These are phyloP conservation scores for Euptelea pleiosperma DNA, from an alignment of 164 flowering plant genomes.

Conservation along the genomic window DNA sequence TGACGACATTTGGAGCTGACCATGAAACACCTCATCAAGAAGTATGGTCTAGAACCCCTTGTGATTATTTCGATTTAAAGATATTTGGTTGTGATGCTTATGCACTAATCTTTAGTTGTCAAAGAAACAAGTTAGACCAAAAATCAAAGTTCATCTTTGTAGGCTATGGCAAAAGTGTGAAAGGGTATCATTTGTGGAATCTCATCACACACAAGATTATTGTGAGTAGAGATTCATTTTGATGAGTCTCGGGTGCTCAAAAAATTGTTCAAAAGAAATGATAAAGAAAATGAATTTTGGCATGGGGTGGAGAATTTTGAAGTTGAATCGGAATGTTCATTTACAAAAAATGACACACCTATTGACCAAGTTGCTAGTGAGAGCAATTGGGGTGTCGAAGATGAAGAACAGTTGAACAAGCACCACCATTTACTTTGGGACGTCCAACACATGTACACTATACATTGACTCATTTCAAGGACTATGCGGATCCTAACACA, in stretches of 20 bases:
- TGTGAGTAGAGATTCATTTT: not conserved
- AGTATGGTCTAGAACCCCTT: not conserved
- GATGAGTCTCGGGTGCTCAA: not conserved
- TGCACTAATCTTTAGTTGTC: not conserved
- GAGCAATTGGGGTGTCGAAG: not conserved
- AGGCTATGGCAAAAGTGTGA: not conserved
- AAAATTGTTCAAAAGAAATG: not conserved
- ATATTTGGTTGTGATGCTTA: constrained; percentile 7
- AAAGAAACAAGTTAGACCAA: not conserved
- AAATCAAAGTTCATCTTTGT: not conserved
- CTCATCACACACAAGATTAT: not conserved
- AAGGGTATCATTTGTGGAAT: not conserved
- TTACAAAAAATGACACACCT: not conserved
- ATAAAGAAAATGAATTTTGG: not conserved
- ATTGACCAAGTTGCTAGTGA: not conserved
- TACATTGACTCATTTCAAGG: not conserved
- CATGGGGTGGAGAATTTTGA: constrained; percentile 1
- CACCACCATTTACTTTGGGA: not conserved
- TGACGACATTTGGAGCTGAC: too few relatives aligned
- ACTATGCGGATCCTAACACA: not conserved
- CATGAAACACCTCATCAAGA: not conserved
- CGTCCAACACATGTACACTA: not conserved
- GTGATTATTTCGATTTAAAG: not conserved
- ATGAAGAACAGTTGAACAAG: not conserved
- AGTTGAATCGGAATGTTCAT: not conserved